Conservation (phyloP, 805 yeast genomes). For the Brettanomyces sp. region DNA sequence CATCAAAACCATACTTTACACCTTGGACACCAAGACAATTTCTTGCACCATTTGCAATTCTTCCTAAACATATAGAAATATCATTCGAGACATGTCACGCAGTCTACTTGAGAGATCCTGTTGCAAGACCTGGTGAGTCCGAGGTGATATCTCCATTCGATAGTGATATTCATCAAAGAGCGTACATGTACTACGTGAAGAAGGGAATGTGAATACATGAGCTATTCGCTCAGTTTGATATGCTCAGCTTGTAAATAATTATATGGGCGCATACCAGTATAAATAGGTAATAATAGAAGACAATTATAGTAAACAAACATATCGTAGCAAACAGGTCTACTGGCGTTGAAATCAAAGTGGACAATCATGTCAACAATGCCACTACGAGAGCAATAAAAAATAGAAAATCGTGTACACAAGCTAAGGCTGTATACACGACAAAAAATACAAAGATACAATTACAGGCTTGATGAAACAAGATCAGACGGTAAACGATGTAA, state of each 20-base stretch:
- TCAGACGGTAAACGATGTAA: too few relatives aligned
- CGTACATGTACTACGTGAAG: conserved; percentile 87
- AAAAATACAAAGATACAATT: too few relatives aligned
- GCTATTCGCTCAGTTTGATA: too few relatives aligned
- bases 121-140: conserved; percentile 93
- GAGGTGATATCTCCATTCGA: conserved; percentile 91
- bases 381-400: too few relatives aligned
- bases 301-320: too few relatives aligned
- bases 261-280: neutral
- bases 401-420: too few relatives aligned
- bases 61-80: conserved; percentile 87
- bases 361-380: too few relatives aligned
- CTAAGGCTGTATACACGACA: too few relatives aligned
- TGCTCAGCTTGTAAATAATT: too few relatives aligned
- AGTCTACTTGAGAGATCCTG: conserved; percentile 92
- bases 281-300: neutral
- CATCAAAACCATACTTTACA: conserved; percentile 77
- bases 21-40: conserved; percentile 97
- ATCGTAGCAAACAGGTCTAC: too few relatives aligned
- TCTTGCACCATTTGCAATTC: conserved; percentile 82
- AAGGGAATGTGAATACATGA: conserved; percentile 35
- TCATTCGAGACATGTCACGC: conserved; percentile 92
- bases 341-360: too few relatives aligned
- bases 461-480: too few relatives aligned
- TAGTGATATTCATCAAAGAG: conserved; percentile 77